Evolutionary conservation across 2,329 filamentous ascomycete species (phyloP).

Genomic region (Biscogniauxia marginata): DNA sequence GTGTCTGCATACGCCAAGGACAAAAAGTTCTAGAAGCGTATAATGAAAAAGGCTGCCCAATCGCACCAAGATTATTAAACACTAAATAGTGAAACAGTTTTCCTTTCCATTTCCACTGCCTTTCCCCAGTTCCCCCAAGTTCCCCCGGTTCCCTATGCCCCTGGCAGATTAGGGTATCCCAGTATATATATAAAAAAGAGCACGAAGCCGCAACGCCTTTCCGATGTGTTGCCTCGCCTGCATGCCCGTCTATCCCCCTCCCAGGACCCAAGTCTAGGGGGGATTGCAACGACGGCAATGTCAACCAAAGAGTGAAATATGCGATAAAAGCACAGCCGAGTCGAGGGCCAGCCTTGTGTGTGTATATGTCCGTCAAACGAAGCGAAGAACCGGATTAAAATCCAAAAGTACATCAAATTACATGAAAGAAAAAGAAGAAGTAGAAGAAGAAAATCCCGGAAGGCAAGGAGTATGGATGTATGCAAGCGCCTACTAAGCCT

Average conservation of each 20-base stretch:
- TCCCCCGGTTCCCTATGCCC: not conserved
- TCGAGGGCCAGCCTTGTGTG: slow-evolving; percentile 17
- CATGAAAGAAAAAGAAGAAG: not conserved
- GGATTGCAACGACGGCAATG: not conserved
- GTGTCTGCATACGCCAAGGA: too few relatives aligned
- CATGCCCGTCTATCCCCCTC: not conserved
- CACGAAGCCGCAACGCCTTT: not conserved
- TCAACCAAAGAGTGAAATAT: slow-evolving; percentile 1
- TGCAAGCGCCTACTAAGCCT: not conserved
- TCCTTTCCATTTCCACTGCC: too few relatives aligned
- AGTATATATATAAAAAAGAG: not conserved
- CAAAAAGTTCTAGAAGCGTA: too few relatives aligned
- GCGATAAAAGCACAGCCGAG: slow-evolving; percentile 8
- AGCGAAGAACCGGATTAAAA: slow-evolving; percentile 3
- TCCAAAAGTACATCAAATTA: not conserved
- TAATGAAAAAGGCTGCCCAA: too few relatives aligned
- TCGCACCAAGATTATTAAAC: too few relatives aligned
- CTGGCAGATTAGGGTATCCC: not conserved
- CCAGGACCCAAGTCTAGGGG: not conserved
- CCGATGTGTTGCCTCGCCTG: not conserved
- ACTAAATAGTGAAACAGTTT: too few relatives aligned
- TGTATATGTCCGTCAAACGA: not conserved
- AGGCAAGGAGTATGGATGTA: not conserved
- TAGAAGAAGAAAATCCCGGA: not conserved
- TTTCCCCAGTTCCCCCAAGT: too few relatives aligned